Evolutionary conservation across 1,139 yeast species (phyloP), one percentile per base, ranked within the genome.

Genomic region (Scheffersomyces illinoinensis): DNA sequence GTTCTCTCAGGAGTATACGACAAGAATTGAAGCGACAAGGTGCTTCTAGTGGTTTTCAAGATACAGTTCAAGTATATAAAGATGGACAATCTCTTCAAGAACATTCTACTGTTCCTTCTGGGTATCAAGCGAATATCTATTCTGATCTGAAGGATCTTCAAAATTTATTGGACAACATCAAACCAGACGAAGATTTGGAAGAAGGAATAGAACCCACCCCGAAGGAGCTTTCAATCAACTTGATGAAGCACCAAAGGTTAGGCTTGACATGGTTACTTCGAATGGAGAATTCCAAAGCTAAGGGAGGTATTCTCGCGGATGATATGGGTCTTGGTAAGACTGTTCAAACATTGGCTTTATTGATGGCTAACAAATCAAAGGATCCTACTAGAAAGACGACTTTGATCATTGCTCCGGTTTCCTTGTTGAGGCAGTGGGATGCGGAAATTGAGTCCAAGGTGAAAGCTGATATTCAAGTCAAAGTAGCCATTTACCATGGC

Each of bases 271-370:
- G 98, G 98, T 76, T 95, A 64, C 68, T 84, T 53, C 80, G 88
- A 49, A 87, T 85, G 81, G 97, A 92, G 66, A 75, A 78, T n/a
- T 74, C 82, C 3, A 73, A 70, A 43, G 74, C 79, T 3, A 82
- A 82, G 61, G 98, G 98, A 33, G 97, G 97, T 2, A 82, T 93
- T 43, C 75, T 93, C 50, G 97, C 97, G 0, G 98, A 93, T 75
- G 97, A 91, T 76, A 93, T 93, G 98, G 98, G 97, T 46, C 77
- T 93, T 46, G 98, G 97, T 61, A 93, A 93, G 72, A 93, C 98
- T 0, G 87, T 93, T 52, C 98, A 93, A 73, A 85, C 92, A 2
- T 78, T 91, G 53, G 86, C 96, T 0, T 71, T 91, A 54, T 86
- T 92, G 66, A 68, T 91, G 59, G 81, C 89, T 2, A 81, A 85